Base-by-base conservation (phyloP, 2,329 filamentous ascomycete genomes). In the Phialophora macrospora region DNA sequence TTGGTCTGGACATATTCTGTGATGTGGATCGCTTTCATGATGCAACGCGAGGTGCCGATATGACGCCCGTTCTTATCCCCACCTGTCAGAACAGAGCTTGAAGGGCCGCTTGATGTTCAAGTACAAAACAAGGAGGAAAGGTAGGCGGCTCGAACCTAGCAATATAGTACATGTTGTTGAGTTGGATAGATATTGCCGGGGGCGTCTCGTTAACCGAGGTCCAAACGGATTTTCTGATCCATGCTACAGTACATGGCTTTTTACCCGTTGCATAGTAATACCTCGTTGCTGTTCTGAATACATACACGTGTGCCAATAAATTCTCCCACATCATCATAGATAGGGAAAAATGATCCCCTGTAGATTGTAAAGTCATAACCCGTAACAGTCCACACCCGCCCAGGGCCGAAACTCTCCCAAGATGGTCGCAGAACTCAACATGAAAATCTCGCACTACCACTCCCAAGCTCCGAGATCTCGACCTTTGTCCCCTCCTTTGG, bases 1-100 rank as follows among this genome's bases (percentile, higher is more conserved):
- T 74, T 69, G 51, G 73, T 72, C 41, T 76, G 62, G 55, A 75
- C 70, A 69, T 77, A 81, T 52, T 75, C 62, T 12, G 75, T 71
- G 57, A 81, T 75, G 32, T 74, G 72, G 24, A 81, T 77, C 44
- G 80, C 78, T 72, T 80, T 77, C 79, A 82, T 81, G 4, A 32
- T 74, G 52, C 20, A 55, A 17, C 7, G 38, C n/a, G 14, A n/a
- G 14, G 38, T n/a, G 38, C 38, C 38, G 4, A 6, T 7, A 14
- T n/a, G 17, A n/a, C 38, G 17, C 14, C 14, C 17, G 17, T 41
- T 9, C 14, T 41, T 41, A 17, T 17, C 14, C 38, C 4, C 38
- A n/a, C 38, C n/a, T 44, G 5, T 44, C 14, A 44, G 14, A 3
- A n/a, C 38, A 34, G 38, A n/a, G 2, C 38, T 2, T 4, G 38